Base-by-base conservation (phyloP, 441 rosid species). In the Arabidopsis hybrid region DNA sequence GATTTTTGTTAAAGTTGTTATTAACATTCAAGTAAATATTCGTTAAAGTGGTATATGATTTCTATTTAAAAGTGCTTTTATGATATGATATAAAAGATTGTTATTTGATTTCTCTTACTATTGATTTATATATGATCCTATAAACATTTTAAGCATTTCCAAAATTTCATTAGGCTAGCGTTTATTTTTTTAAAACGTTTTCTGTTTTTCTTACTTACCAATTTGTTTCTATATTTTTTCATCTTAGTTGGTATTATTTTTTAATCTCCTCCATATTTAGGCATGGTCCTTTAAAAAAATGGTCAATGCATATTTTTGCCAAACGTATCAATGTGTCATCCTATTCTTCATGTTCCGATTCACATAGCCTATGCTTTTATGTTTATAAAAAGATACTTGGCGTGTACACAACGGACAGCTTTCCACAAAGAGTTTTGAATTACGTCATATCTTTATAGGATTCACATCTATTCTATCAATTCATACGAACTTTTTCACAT, bases 341-440 rank as follows among this genome's bases (percentile, higher is more conserved):
- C 26, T 14, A 47, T 45, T 45, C 51, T 72, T 53, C 14, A 73
- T 56, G 53, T 32, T 55, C 50, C 50, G 21, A 45, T 65, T 65
- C 71, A 73, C 60, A 65, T 73, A 56, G 50, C 56, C 47, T 42
- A 56, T 67, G 57, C 73, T 60, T 74, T 67, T 12, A 40, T 67
- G 73, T 67, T 67, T n/a, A 60, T 32, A 21, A 17, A 64, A 40
- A 50, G 17, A 50, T 32, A 36, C 79, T 75, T 75, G 6, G 60
- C 75, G 75, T 69, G 65, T 75, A 75, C 75, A 62, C 45, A 62
- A 62, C 26, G 18, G 17, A 38, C 29, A 68, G 16, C 73, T 67
- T 67, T 67, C 36, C 26, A 12, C 69, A 61, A 72, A 21, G 43
- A 42, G 26, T 31, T 53, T 34, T 5, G 40, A 60, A n/a, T 26